Percentiles rank a stretch among this genome's conserved stretches.
Evolutionary conservation across 495 filamentous ascomycete species (phyloP).

Genomic region (Neurospora hispaniola): DNA sequence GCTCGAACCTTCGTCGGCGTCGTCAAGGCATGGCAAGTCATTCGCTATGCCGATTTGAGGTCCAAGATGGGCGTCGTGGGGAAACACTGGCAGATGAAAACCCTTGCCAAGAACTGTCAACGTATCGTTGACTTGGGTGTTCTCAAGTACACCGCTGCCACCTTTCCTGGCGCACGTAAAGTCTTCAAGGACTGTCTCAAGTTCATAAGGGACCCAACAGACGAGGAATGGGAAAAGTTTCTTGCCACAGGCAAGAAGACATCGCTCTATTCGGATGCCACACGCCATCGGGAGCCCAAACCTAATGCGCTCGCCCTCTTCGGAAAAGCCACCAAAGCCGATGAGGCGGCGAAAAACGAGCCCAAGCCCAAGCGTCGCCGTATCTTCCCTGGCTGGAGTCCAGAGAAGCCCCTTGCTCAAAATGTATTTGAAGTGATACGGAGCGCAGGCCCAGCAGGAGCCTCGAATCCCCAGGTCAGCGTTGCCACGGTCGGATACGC

Average conservation of each 20-base stretch:
- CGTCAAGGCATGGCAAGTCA: conserved; percentile 36
- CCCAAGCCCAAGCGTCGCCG: conserved; percentile 13
- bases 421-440: conserved; percentile 34
- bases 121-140: conserved; percentile 60
- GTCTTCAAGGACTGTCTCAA: conserved; percentile 55
- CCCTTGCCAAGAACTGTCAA: conserved; percentile 55
- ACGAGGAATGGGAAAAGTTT: conserved; percentile 52
- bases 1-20: conserved; percentile 37
- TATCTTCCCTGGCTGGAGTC: conserved; percentile 28
- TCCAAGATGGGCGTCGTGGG: conserved; percentile 45
- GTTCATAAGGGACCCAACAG: conserved; percentile 61
- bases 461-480: conserved; percentile 33
- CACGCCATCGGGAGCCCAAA: conserved; percentile 19
- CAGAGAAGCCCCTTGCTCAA: conserved; percentile 33
- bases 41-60: conserved; percentile 51
- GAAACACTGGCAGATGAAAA: conserved; percentile 53
- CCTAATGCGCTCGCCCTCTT: conserved; percentile 20
- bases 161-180: conserved; percentile 30
- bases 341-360: conserved; percentile 5
- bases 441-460: conserved; percentile 28
- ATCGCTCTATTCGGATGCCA: conserved; percentile 23
- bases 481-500: conserved; percentile 30
- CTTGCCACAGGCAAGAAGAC: conserved; percentile 29
- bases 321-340: conserved; percentile 8
- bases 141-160: conserved; percentile 56